Evolutionary conservation across 176 grass and related monocot genomes (phyloP).

Genomic region (Tillandsia leiboldiana): DNA sequence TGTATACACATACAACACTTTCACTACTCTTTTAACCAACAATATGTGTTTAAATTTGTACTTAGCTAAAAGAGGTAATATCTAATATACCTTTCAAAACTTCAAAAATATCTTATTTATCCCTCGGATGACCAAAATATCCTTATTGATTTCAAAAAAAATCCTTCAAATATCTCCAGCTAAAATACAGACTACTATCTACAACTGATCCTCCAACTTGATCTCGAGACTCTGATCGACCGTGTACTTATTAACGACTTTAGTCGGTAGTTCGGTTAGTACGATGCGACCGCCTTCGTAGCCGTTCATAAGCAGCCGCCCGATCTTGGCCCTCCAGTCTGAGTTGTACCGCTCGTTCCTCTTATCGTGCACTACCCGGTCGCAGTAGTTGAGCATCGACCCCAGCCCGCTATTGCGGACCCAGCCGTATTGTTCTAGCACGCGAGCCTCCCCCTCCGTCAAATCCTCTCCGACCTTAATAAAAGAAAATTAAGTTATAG

Average conservation of each 20-base stretch:
- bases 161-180: not conserved
- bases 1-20: no score
- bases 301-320: constrained; percentile 60
- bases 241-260: constrained; percentile 24
- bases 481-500: constrained; percentile 1
- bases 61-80: no score
- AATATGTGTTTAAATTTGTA: no score
- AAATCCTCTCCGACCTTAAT: constrained; percentile 64
- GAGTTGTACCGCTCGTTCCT: constrained; percentile 35
- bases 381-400: constrained; percentile 69
- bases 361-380: constrained; percentile 75
- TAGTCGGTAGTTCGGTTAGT: constrained; percentile 24
- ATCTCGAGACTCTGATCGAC: constrained; percentile 13
- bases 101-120: no score
- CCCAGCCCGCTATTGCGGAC: constrained; percentile 57
- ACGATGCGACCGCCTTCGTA: constrained; percentile 39
- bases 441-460: constrained; percentile 45
- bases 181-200: not conserved
- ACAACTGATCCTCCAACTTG: constrained; percentile 18
- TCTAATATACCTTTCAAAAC: no score
- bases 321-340: constrained; percentile 77
- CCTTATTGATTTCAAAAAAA: no score
- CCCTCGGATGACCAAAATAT: no score
- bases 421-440: constrained; percentile 82
- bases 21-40: no score